These are phyloP conservation scores for Takashimella tepidaria DNA, from an alignment of 1,284 basidiomycete species.

Conservation along the genomic window DNA sequence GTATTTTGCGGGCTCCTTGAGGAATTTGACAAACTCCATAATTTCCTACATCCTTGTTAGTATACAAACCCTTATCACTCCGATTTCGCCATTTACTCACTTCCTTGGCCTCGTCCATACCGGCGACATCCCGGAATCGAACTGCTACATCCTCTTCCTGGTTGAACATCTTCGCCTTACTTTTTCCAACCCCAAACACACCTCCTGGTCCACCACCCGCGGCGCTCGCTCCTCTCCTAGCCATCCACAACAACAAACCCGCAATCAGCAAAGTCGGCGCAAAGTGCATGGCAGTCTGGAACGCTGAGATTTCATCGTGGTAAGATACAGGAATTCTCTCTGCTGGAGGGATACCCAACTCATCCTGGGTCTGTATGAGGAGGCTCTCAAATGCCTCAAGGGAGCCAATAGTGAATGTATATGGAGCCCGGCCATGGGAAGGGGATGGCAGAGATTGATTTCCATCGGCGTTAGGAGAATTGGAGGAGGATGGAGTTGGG, in stretches of 20 bases:
- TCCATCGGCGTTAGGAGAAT: conserved; percentile 15
- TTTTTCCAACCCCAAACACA: conserved; percentile 97
- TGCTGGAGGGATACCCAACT: conserved; percentile 82
- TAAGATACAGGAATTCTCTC: conserved; percentile 97
- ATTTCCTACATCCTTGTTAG: conserved; percentile 60
- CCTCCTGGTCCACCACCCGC: conserved; percentile 62
- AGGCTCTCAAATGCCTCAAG: conserved; percentile 95
- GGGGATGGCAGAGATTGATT: conserved; percentile 27
- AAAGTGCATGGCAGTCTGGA: conserved; percentile 81
- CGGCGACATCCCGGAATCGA: conserved; percentile 93
- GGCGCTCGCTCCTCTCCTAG: conserved; percentile 65
- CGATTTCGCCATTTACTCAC: conserved; percentile 17
- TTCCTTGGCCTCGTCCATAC: conserved; percentile 99
- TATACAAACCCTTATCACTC: not conserved
- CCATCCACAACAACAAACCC: conserved; percentile 86
- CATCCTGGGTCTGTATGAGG: conserved; percentile 86
- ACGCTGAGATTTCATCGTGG: conserved; percentile 84
- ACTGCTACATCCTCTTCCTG: conserved; percentile 92
- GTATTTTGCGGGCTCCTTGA: conserved; percentile 92
- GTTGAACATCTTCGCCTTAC: conserved; percentile 91
- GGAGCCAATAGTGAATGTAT: conserved; percentile 95
- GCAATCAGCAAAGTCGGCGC: conserved; percentile 89
- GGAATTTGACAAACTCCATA: conserved; percentile 99
- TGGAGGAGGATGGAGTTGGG: conserved; percentile 10
- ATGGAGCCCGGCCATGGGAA: conserved; percentile 51